Conservation (phyloP, 768 basidiomycete species). For the Lactarius akahatsu region DNA sequence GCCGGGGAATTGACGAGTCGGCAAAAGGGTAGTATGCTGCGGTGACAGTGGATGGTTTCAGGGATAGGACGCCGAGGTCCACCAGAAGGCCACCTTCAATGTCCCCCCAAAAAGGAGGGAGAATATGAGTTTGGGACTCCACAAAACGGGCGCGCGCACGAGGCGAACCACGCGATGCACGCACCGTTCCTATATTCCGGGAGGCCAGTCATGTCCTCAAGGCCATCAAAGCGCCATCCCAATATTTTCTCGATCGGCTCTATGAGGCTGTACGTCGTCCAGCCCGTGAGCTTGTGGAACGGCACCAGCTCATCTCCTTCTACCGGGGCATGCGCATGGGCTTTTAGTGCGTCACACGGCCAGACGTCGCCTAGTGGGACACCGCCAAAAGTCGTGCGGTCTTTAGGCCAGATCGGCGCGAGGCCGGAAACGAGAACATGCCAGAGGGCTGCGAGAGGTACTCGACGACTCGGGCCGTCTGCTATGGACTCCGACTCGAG, state of each 20-base stretch:
- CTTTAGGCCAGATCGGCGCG: slow-evolving; percentile 84
- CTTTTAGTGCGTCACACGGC: slow-evolving; percentile 64
- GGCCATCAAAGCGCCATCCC: slow-evolving; percentile 77
- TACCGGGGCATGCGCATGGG: slow-evolving; percentile 27
- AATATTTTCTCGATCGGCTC: slow-evolving; percentile 78
- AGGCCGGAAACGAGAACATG: slow-evolving; percentile 76
- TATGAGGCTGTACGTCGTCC: slow-evolving; percentile 88
- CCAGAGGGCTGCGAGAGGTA: slow-evolving; percentile 83
- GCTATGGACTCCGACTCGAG: slow-evolving; percentile 55
- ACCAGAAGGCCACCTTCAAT: slow-evolving; percentile 77
- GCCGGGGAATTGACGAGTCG: slow-evolving; percentile 55
- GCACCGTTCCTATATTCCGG: slow-evolving; percentile 94
- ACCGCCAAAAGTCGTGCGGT: slow-evolving; percentile 63
- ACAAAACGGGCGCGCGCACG: slow-evolving; percentile 13
- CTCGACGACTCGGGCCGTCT: slow-evolving; percentile 42
- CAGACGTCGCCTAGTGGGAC: slow-evolving; percentile 89
- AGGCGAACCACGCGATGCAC: slow-evolving; percentile 20
- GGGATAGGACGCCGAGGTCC: slow-evolving; percentile 75
- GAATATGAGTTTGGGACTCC: slow-evolving; percentile 12
- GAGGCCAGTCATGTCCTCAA: slow-evolving; percentile 85
- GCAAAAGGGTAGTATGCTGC: slow-evolving; percentile 44
- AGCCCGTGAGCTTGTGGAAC: slow-evolving; percentile 95
- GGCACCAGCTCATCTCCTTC: slow-evolving; percentile 78
- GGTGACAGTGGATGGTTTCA: slow-evolving; percentile 57
- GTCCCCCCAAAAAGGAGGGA: slow-evolving; percentile 10